These are phyloP conservation scores for Hippophae tibetana DNA, from an alignment of 306 rosid species.

Conservation along the genomic window DNA sequence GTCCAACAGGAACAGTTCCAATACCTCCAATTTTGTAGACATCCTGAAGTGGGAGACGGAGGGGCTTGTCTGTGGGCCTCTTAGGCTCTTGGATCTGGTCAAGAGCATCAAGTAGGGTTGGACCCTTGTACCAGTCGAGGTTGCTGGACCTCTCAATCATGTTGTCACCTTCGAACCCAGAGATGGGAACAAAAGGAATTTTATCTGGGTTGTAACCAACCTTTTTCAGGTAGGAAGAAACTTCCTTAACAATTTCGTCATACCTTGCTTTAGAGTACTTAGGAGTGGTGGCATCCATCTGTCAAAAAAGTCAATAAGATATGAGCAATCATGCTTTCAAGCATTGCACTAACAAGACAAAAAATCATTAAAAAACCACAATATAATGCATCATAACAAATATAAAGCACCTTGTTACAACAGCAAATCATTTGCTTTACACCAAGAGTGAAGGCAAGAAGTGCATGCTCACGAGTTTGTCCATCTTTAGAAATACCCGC, in stretches of 20 bases:
- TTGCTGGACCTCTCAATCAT: constrained; percentile 21
- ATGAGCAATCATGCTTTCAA: not conserved
- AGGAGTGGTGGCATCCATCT: constrained; percentile 51
- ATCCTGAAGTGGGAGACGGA: too few species aligned
- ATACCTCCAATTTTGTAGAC: too few species aligned
- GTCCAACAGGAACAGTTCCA: too few species aligned
- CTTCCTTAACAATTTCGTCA: constrained; percentile 4
- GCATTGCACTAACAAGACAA: too few species aligned
- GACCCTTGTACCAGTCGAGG: constrained; percentile 23
- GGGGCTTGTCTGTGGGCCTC: not conserved
- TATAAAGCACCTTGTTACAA: constrained; percentile 15
- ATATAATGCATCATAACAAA: too few species aligned
- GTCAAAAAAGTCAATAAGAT: not conserved
- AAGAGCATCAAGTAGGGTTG: constrained; percentile 23
- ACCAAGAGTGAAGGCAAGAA: constrained; percentile 20
- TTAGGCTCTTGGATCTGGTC: constrained; percentile 1
- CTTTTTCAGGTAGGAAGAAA: constrained; percentile 42
- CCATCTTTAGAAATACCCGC: constrained; percentile 94
- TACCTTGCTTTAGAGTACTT: constrained; percentile 45
- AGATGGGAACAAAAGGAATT: constrained; percentile 46
- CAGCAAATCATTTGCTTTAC: constrained; percentile 32
- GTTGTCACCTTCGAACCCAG: constrained; percentile 31
- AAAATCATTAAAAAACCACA: too few species aligned
- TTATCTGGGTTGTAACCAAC: constrained; percentile 58
- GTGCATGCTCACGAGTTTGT: constrained; percentile 38